Evolutionary conservation across 768 basidiomycete genomes (phyloP).

Genomic region (Psilocybe sp.): DNA sequence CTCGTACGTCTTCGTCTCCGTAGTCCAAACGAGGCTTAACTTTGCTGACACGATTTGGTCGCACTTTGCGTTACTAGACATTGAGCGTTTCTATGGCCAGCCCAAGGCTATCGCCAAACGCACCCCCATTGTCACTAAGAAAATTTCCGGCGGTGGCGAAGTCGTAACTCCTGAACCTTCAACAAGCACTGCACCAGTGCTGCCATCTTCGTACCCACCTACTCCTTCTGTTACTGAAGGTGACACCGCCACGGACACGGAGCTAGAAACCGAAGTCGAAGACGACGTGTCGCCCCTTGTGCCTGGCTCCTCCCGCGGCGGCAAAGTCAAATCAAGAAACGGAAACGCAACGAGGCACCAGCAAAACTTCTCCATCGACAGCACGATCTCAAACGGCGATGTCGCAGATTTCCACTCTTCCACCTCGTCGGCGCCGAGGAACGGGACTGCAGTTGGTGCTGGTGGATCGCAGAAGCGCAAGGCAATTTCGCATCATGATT

Average conservation of each 20-base stretch:
- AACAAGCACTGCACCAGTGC: constrained; percentile 1
- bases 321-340: constrained; percentile 15
- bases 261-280: constrained; percentile 60
- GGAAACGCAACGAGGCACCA: constrained; percentile 25
- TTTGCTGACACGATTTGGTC: neutral
- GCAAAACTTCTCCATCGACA: constrained; percentile 29
- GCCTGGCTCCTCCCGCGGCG: constrained; percentile 2
- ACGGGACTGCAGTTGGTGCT: constrained; percentile 4
- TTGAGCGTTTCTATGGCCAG: constrained; percentile 91
- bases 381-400: constrained; percentile 26
- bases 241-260: constrained; percentile 72
- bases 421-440: neutral
- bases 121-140: constrained; percentile 46
- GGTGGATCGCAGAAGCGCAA: constrained; percentile 24
- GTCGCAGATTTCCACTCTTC: constrained; percentile 3
- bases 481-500: constrained; percentile 75
- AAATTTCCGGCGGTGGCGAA: constrained; percentile 9
- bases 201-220: constrained; percentile 28
- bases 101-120: constrained; percentile 88
- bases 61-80: constrained; percentile 51
- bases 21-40: neutral
- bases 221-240: constrained; percentile 71
- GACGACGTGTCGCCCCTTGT: constrained; percentile 23
- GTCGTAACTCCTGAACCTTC: neutral
- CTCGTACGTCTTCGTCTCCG: constrained; percentile 60